These are phyloP conservation scores for Ploettnerulaceae sp. DNA, from an alignment of 2,329 filamentous ascomycete genomes.

Conservation along the genomic window DNA sequence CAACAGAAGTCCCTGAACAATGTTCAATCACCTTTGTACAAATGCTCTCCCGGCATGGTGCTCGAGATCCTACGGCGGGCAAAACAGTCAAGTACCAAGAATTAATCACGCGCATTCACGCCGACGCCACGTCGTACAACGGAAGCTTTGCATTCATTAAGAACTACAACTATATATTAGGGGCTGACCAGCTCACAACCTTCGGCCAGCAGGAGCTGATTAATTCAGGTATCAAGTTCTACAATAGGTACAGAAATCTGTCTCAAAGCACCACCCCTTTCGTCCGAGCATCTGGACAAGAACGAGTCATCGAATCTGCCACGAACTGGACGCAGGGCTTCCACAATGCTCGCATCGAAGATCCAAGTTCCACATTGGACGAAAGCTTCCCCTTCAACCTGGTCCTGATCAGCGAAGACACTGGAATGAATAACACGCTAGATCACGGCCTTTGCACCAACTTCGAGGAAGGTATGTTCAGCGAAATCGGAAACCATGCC, in stretches of 20 bases:
- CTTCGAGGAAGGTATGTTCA: conserved; percentile 59
- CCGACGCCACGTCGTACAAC: conserved; percentile 49
- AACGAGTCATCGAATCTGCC: conserved; percentile 70
- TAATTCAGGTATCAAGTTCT: conserved; percentile 73
- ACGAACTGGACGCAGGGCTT: conserved; percentile 73
- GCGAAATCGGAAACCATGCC: conserved; percentile 44
- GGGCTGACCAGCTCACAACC: conserved; percentile 61
- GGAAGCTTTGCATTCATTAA: conserved; percentile 64
- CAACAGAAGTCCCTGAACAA: conserved; percentile 53
- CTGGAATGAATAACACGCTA: conserved; percentile 73
- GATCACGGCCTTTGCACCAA: conserved; percentile 65
- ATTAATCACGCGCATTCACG: conserved; percentile 63
- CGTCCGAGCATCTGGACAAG: conserved; percentile 63
- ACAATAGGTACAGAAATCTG: conserved; percentile 63
- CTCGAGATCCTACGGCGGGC: conserved; percentile 68
- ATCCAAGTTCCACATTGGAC: conserved; percentile 35
- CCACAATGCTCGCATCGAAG: conserved; percentile 43
- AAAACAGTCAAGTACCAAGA: conserved; percentile 62
- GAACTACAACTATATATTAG: conserved; percentile 66
- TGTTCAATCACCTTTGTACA: conserved; percentile 78
- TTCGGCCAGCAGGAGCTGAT: conserved; percentile 68
- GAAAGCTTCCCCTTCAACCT: conserved; percentile 50
- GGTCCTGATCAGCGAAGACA: conserved; percentile 64
- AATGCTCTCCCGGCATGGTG: conserved; percentile 78
- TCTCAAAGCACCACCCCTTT: conserved; percentile 58